Conservation (phyloP, 257 asterid genomes). For the Prunella vulgaris region DNA sequence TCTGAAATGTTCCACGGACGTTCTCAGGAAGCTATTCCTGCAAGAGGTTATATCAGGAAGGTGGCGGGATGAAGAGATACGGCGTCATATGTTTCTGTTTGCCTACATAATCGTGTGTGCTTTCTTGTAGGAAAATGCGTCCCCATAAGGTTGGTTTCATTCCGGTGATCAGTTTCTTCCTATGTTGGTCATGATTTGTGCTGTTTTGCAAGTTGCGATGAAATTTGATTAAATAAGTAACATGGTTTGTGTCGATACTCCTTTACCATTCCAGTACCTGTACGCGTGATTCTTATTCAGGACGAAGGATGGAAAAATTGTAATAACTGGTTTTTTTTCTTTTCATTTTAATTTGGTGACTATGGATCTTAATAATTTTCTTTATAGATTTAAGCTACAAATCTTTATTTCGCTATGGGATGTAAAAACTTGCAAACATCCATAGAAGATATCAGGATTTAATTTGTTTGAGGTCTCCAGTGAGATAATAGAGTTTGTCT, state of each 20-base stretch:
- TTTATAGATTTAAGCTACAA: background rate
- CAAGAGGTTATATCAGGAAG: constrained; percentile 57
- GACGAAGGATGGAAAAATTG: too few species aligned
- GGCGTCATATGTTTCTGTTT: background rate
- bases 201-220: background rate
- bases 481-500: too few species aligned
- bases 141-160: background rate
- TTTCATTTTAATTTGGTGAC: background rate
- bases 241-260: background rate
- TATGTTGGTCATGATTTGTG: background rate
- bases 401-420: too few species aligned
- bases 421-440: too few species aligned
- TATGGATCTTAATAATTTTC: background rate
- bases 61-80: constrained; percentile 59
- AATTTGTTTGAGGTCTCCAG: too few species aligned
- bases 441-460: too few species aligned
- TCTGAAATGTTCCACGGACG: constrained; percentile 47
- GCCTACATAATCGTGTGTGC: background rate
- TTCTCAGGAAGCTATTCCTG: constrained; percentile 57
- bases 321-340: background rate
- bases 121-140: background rate
- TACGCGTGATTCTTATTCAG: background rate
- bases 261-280: background rate
- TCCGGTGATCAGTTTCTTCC: background rate
- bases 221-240: background rate